phyloP scores from a whole-genome alignment of 2,329 filamentous ascomycete species.

The Aspergillus flavus region DNA sequence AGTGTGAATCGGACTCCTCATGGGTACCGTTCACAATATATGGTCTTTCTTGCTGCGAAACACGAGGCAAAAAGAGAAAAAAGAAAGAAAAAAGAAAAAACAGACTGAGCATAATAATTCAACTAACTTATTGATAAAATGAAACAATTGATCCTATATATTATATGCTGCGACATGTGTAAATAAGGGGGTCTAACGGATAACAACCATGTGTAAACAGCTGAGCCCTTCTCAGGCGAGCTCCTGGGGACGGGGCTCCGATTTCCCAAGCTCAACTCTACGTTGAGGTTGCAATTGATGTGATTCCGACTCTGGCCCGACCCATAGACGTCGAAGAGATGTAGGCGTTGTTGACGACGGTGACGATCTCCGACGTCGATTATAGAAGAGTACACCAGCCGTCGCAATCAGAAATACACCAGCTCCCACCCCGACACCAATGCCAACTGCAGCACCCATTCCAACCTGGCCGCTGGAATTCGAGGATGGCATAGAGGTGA shows the following conservation, averaged over 20 bases:
- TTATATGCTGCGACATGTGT: too few species aligned
- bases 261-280: background rate
- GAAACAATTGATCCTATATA: too few species aligned
- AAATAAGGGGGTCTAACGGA: too few species aligned
- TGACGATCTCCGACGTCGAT: background rate
- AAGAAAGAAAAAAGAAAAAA: too few species aligned
- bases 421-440: slow-evolving; percentile 11
- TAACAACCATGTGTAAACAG: too few species aligned
- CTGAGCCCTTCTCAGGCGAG: background rate
- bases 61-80: too few species aligned
- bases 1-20: too few species aligned
- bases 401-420: background rate
- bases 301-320: background rate
- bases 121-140: too few species aligned
- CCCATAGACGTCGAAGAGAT: background rate
- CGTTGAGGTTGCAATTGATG: background rate
- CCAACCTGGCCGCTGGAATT: background rate
- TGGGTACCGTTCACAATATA: too few species aligned
- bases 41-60: too few species aligned
- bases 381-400: background rate
- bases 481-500: background rate
- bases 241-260: background rate
- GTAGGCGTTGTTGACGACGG: background rate
- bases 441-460: slow-evolving; percentile 5
- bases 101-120: too few species aligned